Percentiles rank a stretch among this genome's conserved stretches.
phyloP scores from a whole-genome alignment of 306 rosid genomes.

The Sicyos baderoa region DNA sequence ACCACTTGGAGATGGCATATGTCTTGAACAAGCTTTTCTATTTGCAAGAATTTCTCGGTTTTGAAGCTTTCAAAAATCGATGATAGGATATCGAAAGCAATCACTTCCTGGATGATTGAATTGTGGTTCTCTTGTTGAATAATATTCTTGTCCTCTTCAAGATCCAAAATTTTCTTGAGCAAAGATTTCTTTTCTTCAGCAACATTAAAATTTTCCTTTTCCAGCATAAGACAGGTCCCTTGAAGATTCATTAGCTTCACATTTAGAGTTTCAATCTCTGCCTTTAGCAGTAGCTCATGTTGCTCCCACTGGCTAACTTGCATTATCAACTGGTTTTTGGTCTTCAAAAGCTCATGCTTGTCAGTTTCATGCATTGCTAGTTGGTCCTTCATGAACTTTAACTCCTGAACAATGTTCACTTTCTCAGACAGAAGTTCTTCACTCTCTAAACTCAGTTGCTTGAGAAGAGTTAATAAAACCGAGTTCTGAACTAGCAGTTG shows the following conservation, averaged over 20 bases:
- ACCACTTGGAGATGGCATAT: conserved; percentile 33
- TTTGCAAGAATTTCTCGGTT: conserved; percentile 51
- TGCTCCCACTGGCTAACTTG: conserved; percentile 50
- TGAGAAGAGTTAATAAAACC: conserved; percentile 55
- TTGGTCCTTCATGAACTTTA: conserved; percentile 33
- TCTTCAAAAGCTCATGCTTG: conserved; percentile 53
- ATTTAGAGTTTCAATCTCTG: conserved; percentile 37
- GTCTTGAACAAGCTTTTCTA: conserved; percentile 43
- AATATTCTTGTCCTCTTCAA: conserved; percentile 40
- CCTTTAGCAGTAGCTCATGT: conserved; percentile 41
- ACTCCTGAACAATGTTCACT: conserved; percentile 40
- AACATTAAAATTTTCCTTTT: conserved; percentile 47
- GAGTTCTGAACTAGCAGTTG: conserved; percentile 62
- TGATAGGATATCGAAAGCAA: conserved; percentile 43
- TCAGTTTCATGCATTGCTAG: conserved; percentile 45
- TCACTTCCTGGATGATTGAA: conserved; percentile 47
- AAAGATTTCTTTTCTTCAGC: conserved; percentile 53
- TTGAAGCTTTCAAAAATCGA: conserved; percentile 54
- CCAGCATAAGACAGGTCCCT: conserved; percentile 34
- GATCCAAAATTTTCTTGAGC: conserved; percentile 42
- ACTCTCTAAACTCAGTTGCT: conserved; percentile 46
- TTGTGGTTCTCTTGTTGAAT: conserved; percentile 49
- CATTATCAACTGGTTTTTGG: conserved; percentile 38
- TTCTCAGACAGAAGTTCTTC: conserved; percentile 41
- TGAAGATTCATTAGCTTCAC: conserved; percentile 44